Evolutionary conservation across 805 yeast species (phyloP).

Genomic region (Wickerhamomyces rabaulensis): DNA sequence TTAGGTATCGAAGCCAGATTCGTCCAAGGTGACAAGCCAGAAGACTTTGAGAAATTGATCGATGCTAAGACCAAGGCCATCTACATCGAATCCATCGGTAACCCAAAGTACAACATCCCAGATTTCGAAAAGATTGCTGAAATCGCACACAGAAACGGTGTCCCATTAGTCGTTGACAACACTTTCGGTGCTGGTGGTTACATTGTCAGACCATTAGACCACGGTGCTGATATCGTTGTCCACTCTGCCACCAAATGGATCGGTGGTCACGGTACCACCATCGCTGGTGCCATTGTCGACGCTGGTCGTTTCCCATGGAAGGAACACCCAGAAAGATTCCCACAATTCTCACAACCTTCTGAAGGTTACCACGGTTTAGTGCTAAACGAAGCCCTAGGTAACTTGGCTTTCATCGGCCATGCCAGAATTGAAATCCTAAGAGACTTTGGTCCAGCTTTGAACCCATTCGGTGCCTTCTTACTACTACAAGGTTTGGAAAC

Average conservation of each 20-base stretch:
- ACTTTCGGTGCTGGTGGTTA: constrained; percentile 97
- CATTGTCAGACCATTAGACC: constrained; percentile 76
- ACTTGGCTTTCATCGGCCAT: constrained; percentile 72
- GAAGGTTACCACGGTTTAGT: constrained; percentile 92
- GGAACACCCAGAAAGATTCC: constrained; percentile 79
- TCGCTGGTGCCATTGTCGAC: constrained; percentile 88
- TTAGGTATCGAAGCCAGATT: constrained; percentile 83
- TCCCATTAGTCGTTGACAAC: constrained; percentile 91
- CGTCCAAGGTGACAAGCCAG: constrained; percentile 74
- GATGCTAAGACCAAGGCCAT: constrained; percentile 88
- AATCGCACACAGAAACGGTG: constrained; percentile 79
- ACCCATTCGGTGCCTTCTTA: constrained; percentile 85
- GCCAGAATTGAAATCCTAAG: constrained; percentile 81
- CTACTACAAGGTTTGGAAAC: constrained; percentile 92
- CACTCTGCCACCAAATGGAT: constrained; percentile 98
- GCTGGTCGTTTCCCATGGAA: constrained; percentile 92
- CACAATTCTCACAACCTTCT: constrained; percentile 86
- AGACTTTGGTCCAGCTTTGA: constrained; percentile 86
- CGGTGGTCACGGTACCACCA: constrained; percentile 94
- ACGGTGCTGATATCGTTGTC: constrained; percentile 87
- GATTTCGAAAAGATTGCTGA: constrained; percentile 75
- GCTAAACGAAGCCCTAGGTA: constrained; percentile 77
- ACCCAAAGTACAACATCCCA: constrained; percentile 89
- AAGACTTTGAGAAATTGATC: constrained; percentile 63
- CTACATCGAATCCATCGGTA: constrained; percentile 86